Evolutionary conservation across 208 protist species (phyloP).

Genomic region (Blechomonas ayalai): DNA sequence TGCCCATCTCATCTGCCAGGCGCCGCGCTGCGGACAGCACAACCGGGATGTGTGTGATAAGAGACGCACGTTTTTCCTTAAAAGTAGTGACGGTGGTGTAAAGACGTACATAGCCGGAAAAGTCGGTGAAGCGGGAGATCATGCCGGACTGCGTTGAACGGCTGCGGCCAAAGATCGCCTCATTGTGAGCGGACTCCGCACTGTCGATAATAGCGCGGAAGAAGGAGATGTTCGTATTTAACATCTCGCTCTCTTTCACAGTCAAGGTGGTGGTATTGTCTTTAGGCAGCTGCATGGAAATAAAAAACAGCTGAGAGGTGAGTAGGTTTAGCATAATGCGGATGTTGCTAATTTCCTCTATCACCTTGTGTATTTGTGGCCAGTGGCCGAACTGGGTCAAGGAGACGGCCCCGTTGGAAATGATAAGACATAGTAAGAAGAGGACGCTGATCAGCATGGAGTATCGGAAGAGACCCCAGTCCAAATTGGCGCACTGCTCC

Average conservation of each 20-base stretch:
- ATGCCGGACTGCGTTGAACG: background rate
- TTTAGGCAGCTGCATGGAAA: background rate
- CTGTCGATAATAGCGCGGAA: slow-evolving; percentile 4
- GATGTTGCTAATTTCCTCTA: background rate
- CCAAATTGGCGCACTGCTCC: slow-evolving; percentile 2
- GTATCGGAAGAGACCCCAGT: background rate
- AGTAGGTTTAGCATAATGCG: background rate
- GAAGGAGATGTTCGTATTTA: slow-evolving; percentile 6
- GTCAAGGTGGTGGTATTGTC: background rate
- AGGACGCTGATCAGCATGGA: slow-evolving; percentile 2
- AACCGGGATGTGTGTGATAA: slow-evolving; percentile 3
- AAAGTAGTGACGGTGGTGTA: slow-evolving; percentile 3
- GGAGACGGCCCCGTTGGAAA: slow-evolving; percentile 1
- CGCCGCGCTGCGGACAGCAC: slow-evolving; percentile 4
- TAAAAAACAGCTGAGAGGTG: background rate
- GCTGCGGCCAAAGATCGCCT: background rate
- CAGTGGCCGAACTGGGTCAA: slow-evolving; percentile 2
- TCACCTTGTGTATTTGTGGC: background rate
- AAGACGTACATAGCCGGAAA: slow-evolving; percentile 1
- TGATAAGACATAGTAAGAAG: slow-evolving; percentile 1
- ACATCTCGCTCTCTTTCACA: background rate
- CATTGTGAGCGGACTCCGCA: slow-evolving; percentile 1
- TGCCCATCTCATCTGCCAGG: background rate
- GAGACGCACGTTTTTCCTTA: slow-evolving; percentile 2
- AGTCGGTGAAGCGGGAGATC: background rate